Evolutionary conservation across 306 rosid species (phyloP), one percentile per base, ranked within the genome.

Genomic region (Malus fusca): DNA sequence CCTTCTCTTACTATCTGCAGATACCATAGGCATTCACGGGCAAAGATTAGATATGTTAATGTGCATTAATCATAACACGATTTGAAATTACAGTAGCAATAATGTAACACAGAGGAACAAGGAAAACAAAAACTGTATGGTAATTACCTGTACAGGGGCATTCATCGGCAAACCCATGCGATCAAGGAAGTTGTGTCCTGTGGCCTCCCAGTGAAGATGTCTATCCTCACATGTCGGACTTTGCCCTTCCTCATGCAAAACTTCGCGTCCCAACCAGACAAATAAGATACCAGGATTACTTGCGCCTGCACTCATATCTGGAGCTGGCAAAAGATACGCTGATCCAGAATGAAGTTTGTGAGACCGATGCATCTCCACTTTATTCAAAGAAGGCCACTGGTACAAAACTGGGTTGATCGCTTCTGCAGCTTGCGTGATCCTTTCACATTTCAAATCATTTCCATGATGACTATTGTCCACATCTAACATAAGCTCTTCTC

Each of bases 1-100:
- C 90, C 87, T 79, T 86, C 86, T 66, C 81, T 84, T 76, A 81
- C 72, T 69, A 86, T 65, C 90, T 86, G 85, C 74, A 78, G 48
- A 72, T 3, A 64, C 40, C 51, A 59, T 46, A 5, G 13, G 55
- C 55, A 48, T 48, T 48, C 55, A 0, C 21, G 0, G 21, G 21
- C 55, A 48, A 15, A 48, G 3, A 15, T 48, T 48, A 48, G 21
- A 48, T 48, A 15, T 48, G 55, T 13, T 56, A 26, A 22, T n/a
- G 53, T 56, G 66, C 68, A 40, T 8, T 15, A 18, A 64, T 40
- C n/a, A 59, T 17, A 8, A 6, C 11, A n/a, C 2, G 33, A 55
- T 23, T 35, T 12, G 33, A 56, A 21, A 71, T 13, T 23, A 55
- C 22, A n/a, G 7, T 15, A 63, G 42, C 19, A 68, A 70, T 56